phyloP scores from a whole-genome alignment of 495 filamentous ascomycete species.

The Penicillium angulare region DNA sequence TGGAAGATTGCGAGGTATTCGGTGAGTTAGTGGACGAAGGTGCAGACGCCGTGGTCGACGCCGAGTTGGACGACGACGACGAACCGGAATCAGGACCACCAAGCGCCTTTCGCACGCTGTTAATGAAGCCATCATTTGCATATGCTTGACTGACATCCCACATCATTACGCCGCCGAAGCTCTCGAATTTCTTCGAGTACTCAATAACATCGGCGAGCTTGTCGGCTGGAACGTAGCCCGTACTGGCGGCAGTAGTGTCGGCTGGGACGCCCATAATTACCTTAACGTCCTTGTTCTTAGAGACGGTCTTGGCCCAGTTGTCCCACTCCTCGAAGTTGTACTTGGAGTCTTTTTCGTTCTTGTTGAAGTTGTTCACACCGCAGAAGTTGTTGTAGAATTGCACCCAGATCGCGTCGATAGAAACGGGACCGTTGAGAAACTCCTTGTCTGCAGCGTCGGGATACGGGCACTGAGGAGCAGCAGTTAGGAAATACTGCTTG shows the following conservation, averaged over 20 bases:
- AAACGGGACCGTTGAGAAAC: slow-evolving; percentile 50
- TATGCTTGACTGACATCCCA: slow-evolving; percentile 68
- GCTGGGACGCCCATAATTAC: slow-evolving; percentile 67
- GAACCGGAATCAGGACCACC: slow-evolving; percentile 29
- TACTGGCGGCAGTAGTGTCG: slow-evolving; percentile 53
- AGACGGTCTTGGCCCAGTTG: slow-evolving; percentile 61
- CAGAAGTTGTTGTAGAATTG: slow-evolving; percentile 80
- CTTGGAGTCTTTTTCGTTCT: slow-evolving; percentile 48
- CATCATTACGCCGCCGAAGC: slow-evolving; percentile 70
- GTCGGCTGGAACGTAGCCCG: slow-evolving; percentile 52
- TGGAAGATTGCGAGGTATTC: slow-evolving; percentile 26
- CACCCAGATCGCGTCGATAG: slow-evolving; percentile 64
- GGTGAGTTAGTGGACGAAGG: slow-evolving; percentile 31
- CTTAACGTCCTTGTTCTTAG: slow-evolving; percentile 61
- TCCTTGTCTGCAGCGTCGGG: slow-evolving; percentile 61
- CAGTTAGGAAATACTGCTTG: slow-evolving; percentile 59
- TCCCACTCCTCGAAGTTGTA: slow-evolving; percentile 75
- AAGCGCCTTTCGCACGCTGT: slow-evolving; percentile 32
- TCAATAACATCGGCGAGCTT: slow-evolving; percentile 47
- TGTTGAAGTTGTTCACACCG: slow-evolving; percentile 53
- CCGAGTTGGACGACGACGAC: slow-evolving; percentile 29
- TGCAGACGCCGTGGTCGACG: slow-evolving; percentile 29
- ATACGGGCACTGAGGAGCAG: slow-evolving; percentile 65
- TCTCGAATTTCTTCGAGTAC: slow-evolving; percentile 52
- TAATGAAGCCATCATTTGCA: slow-evolving; percentile 57